Evolutionary conservation across 1,139 yeast species (phyloP).

Genomic region (Suhomyces ambrosiae): DNA sequence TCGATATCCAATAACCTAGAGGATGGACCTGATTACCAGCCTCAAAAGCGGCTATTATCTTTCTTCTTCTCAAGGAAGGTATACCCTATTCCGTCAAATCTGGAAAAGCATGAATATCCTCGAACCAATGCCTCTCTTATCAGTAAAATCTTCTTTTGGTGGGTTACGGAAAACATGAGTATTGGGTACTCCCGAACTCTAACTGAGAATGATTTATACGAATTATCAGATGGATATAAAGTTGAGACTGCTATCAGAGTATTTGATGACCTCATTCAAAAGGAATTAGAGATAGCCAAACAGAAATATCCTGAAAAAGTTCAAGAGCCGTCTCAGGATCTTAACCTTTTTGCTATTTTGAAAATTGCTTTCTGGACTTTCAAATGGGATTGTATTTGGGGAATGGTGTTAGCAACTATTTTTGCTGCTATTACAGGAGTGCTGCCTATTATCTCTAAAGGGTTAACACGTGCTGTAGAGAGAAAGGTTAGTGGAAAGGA

Average conservation of each 20-base stretch:
- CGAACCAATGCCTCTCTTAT: constrained; percentile 31
- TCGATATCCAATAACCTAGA: constrained; percentile 1
- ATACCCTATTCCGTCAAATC: constrained; percentile 56
- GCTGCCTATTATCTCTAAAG: constrained; percentile 38
- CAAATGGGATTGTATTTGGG: constrained; percentile 24
- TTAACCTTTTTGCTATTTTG: constrained; percentile 18
- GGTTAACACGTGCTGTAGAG: constrained; percentile 45
- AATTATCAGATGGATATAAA: constrained; percentile 51
- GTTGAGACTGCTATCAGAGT: constrained; percentile 37
- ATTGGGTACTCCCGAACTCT: constrained; percentile 71
- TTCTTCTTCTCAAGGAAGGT: constrained; percentile 30
- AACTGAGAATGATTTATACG: constrained; percentile 62
- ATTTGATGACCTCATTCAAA: background rate
- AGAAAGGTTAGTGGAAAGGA: constrained; percentile 21
- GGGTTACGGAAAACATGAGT: constrained; percentile 60
- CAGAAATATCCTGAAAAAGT: constrained; percentile 19
- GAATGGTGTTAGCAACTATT: constrained; percentile 22
- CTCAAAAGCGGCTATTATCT: constrained; percentile 19
- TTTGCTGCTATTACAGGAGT: constrained; percentile 21
- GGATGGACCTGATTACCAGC: constrained; percentile 4
- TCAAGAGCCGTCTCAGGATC: constrained; percentile 17
- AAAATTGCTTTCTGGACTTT: constrained; percentile 31
- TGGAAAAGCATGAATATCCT: constrained; percentile 52
- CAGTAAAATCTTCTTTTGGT: constrained; percentile 47
- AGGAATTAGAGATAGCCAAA: background rate